Base-by-base conservation (phyloP, 768 basidiomycete genomes). In the Auricularia sp. region DNA sequence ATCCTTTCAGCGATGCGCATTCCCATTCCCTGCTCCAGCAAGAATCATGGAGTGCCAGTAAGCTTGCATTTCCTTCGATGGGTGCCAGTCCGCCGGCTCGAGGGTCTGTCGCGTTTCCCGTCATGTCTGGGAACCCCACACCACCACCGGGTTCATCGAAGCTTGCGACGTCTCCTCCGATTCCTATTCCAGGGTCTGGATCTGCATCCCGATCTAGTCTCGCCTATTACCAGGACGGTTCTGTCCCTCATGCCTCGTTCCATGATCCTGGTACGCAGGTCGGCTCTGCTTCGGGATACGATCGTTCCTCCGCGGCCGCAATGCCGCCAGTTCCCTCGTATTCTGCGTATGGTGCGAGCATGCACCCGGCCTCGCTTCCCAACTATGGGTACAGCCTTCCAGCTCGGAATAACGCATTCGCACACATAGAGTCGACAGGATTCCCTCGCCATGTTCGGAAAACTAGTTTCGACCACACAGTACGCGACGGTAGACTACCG, bases 391-490 rank as follows among this genome's bases (percentile, higher is more conserved):
- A 88, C 74, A 86, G 87, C 61, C 75, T 80, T 77, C 81, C 60
- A 75, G 74, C 61, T 69, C 67, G 62, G 23, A 11, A 42, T 5
- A 42, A 61, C 64, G 12, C 60, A 34, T 61, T 21, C 44, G 34
- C 35, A 61, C n/a, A 35, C 21, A 36, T 42, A 21, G 59, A 43
- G 11, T 47, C 60, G n/a, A 54, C 18, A 12, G 62, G 58, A 44
- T 91, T 93, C 72, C 91, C 93, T 62, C 84, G 88, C 66, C 88
- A 90, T 74, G 91, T 93, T 65, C 84, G 93, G 66, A 97, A 97
- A 80, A 92, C 93, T 58, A 93, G 91, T 75, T 96, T 94, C 73
- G 93, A 97, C 74, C 93, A 94, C 75, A 94, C 93, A 3, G 87
- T 95, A 29, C 66, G 64, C 60, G 66, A 64, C 47, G 61, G 64